phyloP scores from a whole-genome alignment of 1,284 basidiomycete genomes.

The Cryptococcus jaspeensis region DNA sequence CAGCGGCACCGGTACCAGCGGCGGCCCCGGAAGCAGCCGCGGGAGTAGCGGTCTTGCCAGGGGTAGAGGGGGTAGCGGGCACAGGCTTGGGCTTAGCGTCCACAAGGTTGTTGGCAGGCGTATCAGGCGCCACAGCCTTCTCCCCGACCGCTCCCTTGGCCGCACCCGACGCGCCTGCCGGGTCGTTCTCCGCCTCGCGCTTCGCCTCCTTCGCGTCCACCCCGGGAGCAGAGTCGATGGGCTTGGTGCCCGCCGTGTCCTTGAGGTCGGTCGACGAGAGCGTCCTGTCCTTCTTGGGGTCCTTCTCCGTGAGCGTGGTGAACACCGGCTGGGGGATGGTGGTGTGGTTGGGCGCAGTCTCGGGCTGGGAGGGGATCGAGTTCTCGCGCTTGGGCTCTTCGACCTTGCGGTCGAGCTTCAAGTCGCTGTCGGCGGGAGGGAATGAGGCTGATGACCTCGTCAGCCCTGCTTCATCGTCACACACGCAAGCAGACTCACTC shows the following conservation, averaged over 20 bases:
- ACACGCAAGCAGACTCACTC: constrained; percentile 16
- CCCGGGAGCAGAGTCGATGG: constrained; percentile 26
- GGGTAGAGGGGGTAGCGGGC: constrained; percentile 9
- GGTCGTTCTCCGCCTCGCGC: constrained; percentile 25
- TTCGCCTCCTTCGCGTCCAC: constrained; percentile 32
- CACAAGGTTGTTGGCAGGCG: constrained; percentile 11
- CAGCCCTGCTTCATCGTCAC: background rate
- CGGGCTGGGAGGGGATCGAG: constrained; percentile 43
- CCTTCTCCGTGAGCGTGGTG: constrained; percentile 29
- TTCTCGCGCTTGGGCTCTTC: constrained; percentile 18
- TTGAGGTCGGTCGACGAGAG: constrained; percentile 14
- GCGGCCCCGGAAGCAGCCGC: constrained; percentile 15
- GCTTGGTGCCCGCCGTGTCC: constrained; percentile 29
- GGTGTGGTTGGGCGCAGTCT: constrained; percentile 38
- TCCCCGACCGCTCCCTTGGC: constrained; percentile 12
- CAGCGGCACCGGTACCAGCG: background rate
- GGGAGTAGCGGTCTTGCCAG: constrained; percentile 1
- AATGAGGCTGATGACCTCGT: constrained; percentile 10
- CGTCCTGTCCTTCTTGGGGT: constrained; percentile 41
- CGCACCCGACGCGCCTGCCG: constrained; percentile 12
- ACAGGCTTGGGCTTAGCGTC: background rate
- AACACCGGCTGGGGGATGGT: constrained; percentile 40
- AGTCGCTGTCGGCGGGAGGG: constrained; percentile 8
- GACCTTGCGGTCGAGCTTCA: constrained; percentile 12
- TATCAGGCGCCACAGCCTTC: constrained; percentile 9